Evolutionary conservation across 148 eudicot species (phyloP), one percentile per base, ranked within the genome.

Genomic region (Chenopodium album): DNA sequence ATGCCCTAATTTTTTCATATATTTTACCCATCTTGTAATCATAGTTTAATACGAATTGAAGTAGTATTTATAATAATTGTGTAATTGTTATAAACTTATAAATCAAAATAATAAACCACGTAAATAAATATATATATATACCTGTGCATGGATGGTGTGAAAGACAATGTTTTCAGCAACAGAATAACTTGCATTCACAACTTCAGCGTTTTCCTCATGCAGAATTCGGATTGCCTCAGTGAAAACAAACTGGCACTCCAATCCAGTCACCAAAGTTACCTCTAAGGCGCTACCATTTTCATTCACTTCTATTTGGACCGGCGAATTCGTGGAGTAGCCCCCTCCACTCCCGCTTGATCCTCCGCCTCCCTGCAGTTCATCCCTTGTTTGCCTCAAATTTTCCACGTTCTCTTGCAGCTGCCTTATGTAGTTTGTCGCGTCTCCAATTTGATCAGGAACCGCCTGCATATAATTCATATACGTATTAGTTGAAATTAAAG

Each of bases 71-170:
- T 41, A 6, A 41, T 41, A 41, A 48, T 12, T 16, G 23, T 22
- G 7, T n/a, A 5, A 3, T 23, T 10, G 4, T 74, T 11, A 9
- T 47, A 14, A 28, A 28, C 29, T 28, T 28, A 28, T 28, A 28
- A 28, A 28, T 28, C 29, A 28, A 31, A 20, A 77, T 54, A 16
- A 54, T 54, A 52, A 52, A 52, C 0, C 2, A 52, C 16, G 16
- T 13, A 34, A 28, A 28, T 28, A 28, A 28, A 28, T 28, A 32
- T 32, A 32, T 3, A 32, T 34, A 54, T 12, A 12, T 85, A 91
- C 93, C 94, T 93, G 87, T 10, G 91, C 90, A 78, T 89, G 95
- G 47, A 93, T 89, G 62, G 94, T 87, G 82, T 92, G 98, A 79
- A 89, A 89, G 52, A 89, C 86, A 2, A 89, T 75, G 69, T 84